Evolutionary conservation across 345 rosid species (phyloP).

Genomic region (Eucalyptus albens): DNA sequence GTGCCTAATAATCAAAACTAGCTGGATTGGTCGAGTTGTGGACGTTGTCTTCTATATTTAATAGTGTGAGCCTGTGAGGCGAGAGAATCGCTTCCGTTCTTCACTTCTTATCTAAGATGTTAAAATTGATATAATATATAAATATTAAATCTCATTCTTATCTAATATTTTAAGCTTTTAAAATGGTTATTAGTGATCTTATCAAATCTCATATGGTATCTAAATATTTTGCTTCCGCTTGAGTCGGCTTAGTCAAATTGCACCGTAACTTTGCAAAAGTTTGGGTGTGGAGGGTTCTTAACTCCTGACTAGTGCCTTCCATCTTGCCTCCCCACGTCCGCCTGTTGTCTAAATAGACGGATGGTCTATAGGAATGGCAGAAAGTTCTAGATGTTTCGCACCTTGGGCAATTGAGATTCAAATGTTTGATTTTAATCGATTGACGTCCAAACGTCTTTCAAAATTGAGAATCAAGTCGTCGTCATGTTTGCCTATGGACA

Average conservation of each 20-base stretch:
- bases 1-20: neutral
- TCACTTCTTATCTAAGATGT: neutral
- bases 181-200: fast-evolving
- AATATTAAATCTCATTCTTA: neutral
- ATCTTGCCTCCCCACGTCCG: too few species aligned
- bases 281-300: neutral
- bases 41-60: neutral
- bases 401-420: neutral
- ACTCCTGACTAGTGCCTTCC: too few species aligned
- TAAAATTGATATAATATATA: neutral
- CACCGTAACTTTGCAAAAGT: neutral
- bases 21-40: neutral
- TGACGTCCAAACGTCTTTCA: neutral
- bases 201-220: too few species aligned
- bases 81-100: neutral
- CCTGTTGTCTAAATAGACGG: neutral
- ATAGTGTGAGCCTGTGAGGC: neutral
- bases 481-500: neutral
- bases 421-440: neutral
- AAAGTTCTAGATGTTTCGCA: too few species aligned
- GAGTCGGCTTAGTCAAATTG: neutral
- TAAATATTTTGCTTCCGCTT: neutral
- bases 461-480: neutral
- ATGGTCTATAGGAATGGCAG: neutral
- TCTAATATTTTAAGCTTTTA: too few species aligned